Evolutionary conservation across 768 basidiomycete species (phyloP).

Genomic region (Lactarius psammicola): DNA sequence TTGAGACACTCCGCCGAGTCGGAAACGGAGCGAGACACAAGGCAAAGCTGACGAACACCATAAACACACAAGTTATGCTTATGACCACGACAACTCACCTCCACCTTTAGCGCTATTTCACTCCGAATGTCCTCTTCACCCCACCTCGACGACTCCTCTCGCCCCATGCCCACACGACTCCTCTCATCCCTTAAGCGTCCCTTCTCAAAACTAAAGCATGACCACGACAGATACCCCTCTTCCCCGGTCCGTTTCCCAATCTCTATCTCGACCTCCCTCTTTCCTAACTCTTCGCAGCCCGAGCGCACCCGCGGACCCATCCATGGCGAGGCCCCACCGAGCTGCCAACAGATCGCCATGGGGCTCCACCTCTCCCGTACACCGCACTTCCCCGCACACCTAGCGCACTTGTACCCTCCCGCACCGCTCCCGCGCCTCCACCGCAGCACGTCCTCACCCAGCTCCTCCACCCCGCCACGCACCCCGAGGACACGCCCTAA

Average conservation of each 20-base stretch:
- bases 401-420: constrained; percentile 18
- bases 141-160: constrained; percentile 4
- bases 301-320: constrained; percentile 42
- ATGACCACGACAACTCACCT: constrained; percentile 1
- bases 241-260: not conserved
- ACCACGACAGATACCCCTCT: constrained; percentile 10
- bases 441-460: constrained; percentile 5
- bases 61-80: not conserved
- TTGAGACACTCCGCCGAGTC: not conserved
- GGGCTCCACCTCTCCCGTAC: constrained; percentile 75
- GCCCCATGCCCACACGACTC: constrained; percentile 16
- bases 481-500: constrained; percentile 25
- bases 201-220: constrained; percentile 14
- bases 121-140: constrained; percentile 9
- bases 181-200: constrained; percentile 20
- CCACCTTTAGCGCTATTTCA: not conserved
- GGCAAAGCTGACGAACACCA: not conserved
- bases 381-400: constrained; percentile 57
- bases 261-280: not conserved
- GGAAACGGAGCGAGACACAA: constrained; percentile 3
- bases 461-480: constrained; percentile 34
- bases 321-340: constrained; percentile 49
- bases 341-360: constrained; percentile 77
- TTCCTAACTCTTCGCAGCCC: not conserved
- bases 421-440: constrained; percentile 7